These are phyloP conservation scores for Malus hybrid DNA, from an alignment of 331 rosid species.

Conservation along the genomic window DNA sequence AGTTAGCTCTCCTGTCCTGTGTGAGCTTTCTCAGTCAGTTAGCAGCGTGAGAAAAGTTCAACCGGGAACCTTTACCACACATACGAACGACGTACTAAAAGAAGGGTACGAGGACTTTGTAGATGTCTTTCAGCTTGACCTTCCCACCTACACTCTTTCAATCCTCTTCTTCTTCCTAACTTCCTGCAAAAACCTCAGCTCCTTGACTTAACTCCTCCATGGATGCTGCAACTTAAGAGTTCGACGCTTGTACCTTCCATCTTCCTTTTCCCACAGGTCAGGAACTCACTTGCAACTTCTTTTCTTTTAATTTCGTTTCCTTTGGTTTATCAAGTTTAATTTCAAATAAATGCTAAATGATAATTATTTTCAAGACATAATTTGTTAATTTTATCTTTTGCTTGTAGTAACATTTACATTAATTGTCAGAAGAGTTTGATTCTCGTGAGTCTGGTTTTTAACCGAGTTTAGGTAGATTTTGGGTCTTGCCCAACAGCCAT, in stretches of 20 bases:
- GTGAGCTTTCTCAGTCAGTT: neutral
- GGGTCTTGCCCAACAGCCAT: neutral
- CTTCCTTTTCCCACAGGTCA: neutral
- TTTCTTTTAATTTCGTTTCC: neutral
- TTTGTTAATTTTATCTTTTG: too few species aligned
- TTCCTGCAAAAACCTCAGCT: neutral
- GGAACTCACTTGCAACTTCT: neutral
- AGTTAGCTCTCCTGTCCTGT: neutral
- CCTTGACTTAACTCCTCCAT: neutral
- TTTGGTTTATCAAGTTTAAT: neutral
- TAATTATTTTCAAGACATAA: too few species aligned
- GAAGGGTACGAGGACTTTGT: neutral
- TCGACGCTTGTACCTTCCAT: neutral
- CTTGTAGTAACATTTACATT: too few species aligned
- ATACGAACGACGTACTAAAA: neutral
- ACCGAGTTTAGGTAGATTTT: neutral
- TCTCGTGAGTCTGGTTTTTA: neutral
- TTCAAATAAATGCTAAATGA: too few species aligned
- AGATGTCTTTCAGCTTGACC: neutral
- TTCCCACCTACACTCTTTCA: neutral
- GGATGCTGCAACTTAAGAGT: neutral
- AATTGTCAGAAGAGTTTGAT: too few species aligned
- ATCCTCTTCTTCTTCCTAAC: neutral
- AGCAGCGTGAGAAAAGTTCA: neutral
- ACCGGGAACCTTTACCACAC: neutral